These are phyloP conservation scores for Pichia nanzhaoensis DNA, from an alignment of 805 yeast species.

Conservation along the genomic window DNA sequence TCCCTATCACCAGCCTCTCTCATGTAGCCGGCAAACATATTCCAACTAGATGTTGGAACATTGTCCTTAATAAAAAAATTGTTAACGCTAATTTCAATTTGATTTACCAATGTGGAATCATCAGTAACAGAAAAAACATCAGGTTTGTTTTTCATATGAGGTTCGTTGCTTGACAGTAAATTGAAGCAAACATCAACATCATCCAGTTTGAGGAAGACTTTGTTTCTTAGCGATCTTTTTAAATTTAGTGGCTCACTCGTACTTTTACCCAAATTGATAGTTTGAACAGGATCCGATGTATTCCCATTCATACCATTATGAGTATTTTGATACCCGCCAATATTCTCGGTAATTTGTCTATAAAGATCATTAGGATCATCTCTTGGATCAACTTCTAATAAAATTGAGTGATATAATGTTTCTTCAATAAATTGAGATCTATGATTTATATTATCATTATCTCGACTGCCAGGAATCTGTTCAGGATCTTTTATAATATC, in stretches of 20 bases:
- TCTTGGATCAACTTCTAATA: conserved; percentile 34
- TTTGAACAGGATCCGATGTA: background rate
- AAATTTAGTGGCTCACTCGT: conserved; percentile 42
- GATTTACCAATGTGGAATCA: conserved; percentile 41
- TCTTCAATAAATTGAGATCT: conserved; percentile 40
- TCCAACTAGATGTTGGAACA: conserved; percentile 86
- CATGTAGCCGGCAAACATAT: conserved; percentile 67
- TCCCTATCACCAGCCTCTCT: conserved; percentile 67
- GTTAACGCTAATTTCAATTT: conserved; percentile 41
- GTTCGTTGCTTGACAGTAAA: conserved; percentile 36
- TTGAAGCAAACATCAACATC: conserved; percentile 44
- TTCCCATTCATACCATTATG: background rate
- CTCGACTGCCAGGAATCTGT: background rate
- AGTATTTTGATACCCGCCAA: background rate
- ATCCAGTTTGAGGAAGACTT: conserved; percentile 48
- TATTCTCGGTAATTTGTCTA: background rate
- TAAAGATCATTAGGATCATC: conserved; percentile 7
- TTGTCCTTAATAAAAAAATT: conserved; percentile 65
- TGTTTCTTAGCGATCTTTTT: conserved; percentile 58
- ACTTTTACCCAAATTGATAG: conserved; percentile 29
- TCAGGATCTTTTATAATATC: background rate
- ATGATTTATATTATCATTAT: background rate
- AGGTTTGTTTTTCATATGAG: conserved; percentile 24
- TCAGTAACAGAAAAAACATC: conserved; percentile 25
- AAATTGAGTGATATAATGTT: conserved; percentile 72